These are phyloP conservation scores for Globisporangium nagaii DNA, from an alignment of 352 stramenopile genomes.

Conservation along the genomic window DNA sequence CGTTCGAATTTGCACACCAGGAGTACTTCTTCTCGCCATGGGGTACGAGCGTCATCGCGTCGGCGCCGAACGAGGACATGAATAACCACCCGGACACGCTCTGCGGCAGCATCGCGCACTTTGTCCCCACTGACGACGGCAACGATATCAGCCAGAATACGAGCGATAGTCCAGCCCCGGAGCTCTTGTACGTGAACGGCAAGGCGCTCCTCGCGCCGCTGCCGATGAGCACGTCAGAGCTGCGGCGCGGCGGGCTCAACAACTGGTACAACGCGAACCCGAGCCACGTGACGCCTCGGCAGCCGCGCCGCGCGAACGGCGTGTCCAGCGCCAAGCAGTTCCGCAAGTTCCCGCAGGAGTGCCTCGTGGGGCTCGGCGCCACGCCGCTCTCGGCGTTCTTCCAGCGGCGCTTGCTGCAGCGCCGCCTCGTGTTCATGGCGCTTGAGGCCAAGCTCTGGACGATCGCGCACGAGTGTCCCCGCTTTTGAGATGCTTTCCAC, in stretches of 20 bases:
- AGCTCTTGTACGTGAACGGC: constrained; percentile 10
- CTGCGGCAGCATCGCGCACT: constrained; percentile 54
- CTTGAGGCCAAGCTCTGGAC: background rate
- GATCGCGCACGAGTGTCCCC: background rate
- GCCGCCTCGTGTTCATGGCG: constrained; percentile 32
- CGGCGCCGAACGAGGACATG: constrained; percentile 40
- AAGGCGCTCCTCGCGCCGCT: constrained; percentile 33
- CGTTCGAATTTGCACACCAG: constrained; percentile 38
- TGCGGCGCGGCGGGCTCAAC: constrained; percentile 22
- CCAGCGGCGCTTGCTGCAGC: constrained; percentile 22
- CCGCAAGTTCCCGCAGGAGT: constrained; percentile 27
- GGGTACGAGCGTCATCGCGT: constrained; percentile 38
- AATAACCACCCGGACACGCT: constrained; percentile 39
- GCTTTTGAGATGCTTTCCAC: no score
- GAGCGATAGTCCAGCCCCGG: background rate
- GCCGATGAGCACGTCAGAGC: constrained; percentile 13
- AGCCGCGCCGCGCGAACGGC: constrained; percentile 17
- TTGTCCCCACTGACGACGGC: constrained; percentile 26
- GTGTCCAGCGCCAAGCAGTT: background rate
- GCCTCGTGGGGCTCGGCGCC: constrained; percentile 39
- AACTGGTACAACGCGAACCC: constrained; percentile 40
- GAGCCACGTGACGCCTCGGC: constrained; percentile 44
- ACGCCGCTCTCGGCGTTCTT: constrained; percentile 33
- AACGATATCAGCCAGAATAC: background rate
- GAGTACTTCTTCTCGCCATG: constrained; percentile 60